These are phyloP conservation scores for Aspergillus sp. DNA, from an alignment of 2,329 filamentous ascomycete genomes.

Conservation along the genomic window DNA sequence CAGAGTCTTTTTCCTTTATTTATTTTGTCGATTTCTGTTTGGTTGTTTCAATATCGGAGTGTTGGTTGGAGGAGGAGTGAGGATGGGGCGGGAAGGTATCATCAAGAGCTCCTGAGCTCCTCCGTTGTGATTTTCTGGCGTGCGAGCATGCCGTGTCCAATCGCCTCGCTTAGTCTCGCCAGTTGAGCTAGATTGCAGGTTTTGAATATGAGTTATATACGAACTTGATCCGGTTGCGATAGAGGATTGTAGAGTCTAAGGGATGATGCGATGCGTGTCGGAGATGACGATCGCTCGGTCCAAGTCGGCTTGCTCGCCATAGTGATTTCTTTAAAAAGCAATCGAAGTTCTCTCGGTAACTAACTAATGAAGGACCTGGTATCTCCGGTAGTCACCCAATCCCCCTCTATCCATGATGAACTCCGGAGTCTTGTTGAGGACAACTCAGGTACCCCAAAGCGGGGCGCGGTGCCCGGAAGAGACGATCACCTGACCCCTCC, in stretches of 20 bases:
- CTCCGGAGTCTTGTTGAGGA: no score
- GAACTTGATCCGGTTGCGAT: not conserved
- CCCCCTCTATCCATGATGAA: no score
- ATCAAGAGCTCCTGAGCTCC: not conserved
- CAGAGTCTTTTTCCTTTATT: constrained; percentile 2
- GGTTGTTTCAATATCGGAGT: constrained; percentile 8
- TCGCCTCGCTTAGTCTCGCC: constrained; percentile 1
- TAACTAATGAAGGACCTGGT: no score
- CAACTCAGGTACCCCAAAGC: not conserved
- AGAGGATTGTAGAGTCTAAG: no score
- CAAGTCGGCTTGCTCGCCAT: no score
- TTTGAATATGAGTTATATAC: constrained; percentile 1
- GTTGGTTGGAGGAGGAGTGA: constrained; percentile 15
- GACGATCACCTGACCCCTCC: constrained; percentile 24
- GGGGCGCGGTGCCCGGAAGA: constrained; percentile 14
- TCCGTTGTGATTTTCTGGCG: not conserved
- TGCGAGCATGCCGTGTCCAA: not conserved
- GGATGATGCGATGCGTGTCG: no score
- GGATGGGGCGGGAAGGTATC: not conserved
- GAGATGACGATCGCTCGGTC: no score
- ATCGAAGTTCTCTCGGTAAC: no score
- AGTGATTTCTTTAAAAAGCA: no score
- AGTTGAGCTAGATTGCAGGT: not conserved
- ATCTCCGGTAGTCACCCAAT: no score
- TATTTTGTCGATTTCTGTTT: constrained; percentile 1